Percentiles rank a stretch among this genome's conserved stretches.
These are phyloP conservation scores for Gracilaria caudata DNA, from an alignment of 23 red algal species.

Conservation along the genomic window DNA sequence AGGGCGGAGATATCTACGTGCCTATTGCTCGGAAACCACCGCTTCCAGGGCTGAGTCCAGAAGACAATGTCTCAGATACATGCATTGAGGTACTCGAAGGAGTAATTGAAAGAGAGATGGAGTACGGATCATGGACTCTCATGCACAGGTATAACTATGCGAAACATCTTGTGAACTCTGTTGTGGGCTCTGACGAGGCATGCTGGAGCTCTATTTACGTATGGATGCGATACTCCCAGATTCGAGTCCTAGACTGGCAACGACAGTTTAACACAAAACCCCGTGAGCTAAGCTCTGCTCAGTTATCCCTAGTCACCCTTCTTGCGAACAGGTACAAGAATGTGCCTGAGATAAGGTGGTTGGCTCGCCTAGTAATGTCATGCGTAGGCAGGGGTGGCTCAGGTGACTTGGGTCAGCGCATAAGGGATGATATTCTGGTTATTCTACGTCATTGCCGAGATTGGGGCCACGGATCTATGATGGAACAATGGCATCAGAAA, in stretches of 20 bases:
- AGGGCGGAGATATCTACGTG: constrained; percentile 68
- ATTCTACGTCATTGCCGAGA: constrained; percentile 80
- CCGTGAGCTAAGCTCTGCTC: constrained; percentile 74
- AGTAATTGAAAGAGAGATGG: constrained; percentile 89
- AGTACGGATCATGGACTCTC: constrained; percentile 95
- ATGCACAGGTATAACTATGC: constrained; percentile 90
- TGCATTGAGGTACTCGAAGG: constrained; percentile 55
- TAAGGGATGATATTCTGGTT: constrained; percentile 92
- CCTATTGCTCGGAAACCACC: constrained; percentile 47
- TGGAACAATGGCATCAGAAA: constrained; percentile 99
- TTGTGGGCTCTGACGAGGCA: constrained; percentile 57
- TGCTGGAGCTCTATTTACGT: constrained; percentile 81
- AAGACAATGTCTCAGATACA: constrained; percentile 35
- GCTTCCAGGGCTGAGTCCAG: constrained; percentile 56
- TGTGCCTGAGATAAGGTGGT: constrained; percentile 71
- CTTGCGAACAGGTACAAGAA: constrained; percentile 73
- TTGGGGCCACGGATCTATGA: constrained; percentile 89
- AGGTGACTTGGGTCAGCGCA: constrained; percentile 87
- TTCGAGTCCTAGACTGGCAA: constrained; percentile 92
- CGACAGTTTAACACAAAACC: constrained; percentile 88
- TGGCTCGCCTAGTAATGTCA: constrained; percentile 72
- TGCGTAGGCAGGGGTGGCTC: constrained; percentile 88
- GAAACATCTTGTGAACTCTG: constrained; percentile 65
- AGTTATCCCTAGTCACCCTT: constrained; percentile 70
- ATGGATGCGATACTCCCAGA: constrained; percentile 88